Evolutionary conservation across 768 basidiomycete species (phyloP), one percentile per base, ranked within the genome.

Genomic region (Brasilioporus rufonigricans): DNA sequence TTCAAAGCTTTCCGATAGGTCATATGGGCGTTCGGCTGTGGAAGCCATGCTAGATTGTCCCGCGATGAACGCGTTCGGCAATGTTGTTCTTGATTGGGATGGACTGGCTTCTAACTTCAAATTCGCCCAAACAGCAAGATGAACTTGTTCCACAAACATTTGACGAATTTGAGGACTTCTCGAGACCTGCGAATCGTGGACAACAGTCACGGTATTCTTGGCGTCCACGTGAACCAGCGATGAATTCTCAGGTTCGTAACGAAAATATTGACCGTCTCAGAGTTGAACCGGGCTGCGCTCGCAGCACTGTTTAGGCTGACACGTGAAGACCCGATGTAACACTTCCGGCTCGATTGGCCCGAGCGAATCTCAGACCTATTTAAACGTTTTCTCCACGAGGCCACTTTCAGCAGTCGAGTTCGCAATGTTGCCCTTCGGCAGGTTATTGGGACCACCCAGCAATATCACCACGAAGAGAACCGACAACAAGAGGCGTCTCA

Each of bases 1-100:
- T 58, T 77, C 71, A 55, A 80, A 80, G 36, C 57, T 58, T 51
- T 56, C 59, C n/a, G 59, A 63, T 18, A 56, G 55, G 40, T 41
- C 32, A 38, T 61, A 52, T 13, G 50, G 19, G 16, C 26, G 51
- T 33, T 56, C 58, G 40, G 52, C 31, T 50, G 59, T 48, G 48
- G 67, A 58, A 19, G 53, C 19, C 68, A 68, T 72, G 48, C 6
- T 47, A n/a, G 31, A 50, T 14, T 36, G 18, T 4, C 14, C 35
- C 16, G 35, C 35, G 35, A 18, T 18, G 12, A 32, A 11, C 27
- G 4, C 27, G 44, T 24, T 11, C 11, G 27, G 21, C 12, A 24
- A 23, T 41, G 38, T 19, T 36, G 13, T 36, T 3, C 27, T 29
- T 5, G 27, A 29, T 29, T 29, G 5, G 9, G 27, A 29, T 29